phyloP scores from a whole-genome alignment of 495 filamentous ascomycete genomes.

The Letharia columbiana region DNA sequence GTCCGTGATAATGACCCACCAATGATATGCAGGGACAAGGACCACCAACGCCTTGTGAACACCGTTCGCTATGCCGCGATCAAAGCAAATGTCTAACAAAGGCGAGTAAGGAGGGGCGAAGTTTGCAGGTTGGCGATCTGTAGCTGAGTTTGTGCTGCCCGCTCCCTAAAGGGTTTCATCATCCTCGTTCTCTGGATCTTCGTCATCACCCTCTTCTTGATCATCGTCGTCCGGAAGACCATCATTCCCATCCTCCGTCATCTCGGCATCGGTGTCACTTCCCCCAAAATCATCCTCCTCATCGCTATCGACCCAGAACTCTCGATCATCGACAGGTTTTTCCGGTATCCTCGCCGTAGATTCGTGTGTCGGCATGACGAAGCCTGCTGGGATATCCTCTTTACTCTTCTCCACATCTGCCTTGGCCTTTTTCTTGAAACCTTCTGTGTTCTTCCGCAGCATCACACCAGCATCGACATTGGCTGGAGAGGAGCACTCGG shows the following conservation, averaged over 20 bases:
- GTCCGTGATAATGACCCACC: neutral
- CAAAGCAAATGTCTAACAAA: neutral
- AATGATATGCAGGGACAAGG: neutral
- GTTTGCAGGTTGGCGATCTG: neutral
- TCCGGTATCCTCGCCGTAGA: constrained; percentile 50
- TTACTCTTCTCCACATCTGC: constrained; percentile 65
- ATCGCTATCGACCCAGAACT: constrained; percentile 79
- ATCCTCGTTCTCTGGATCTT: neutral
- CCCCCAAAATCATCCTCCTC: constrained; percentile 73
- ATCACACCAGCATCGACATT: constrained; percentile 90
- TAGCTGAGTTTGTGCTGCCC: neutral
- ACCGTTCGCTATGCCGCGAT: constrained; percentile 16
- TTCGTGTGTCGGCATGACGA: constrained; percentile 69
- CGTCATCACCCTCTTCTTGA: constrained; percentile 41
- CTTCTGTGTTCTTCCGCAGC: constrained; percentile 59
- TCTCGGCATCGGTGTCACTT: constrained; percentile 53
- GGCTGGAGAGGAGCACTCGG: constrained; percentile 84
- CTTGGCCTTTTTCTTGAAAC: constrained; percentile 60
- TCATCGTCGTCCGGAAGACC: constrained; percentile 51
- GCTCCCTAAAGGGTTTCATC: neutral
- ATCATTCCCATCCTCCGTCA: constrained; percentile 48
- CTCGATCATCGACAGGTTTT: constrained; percentile 59
- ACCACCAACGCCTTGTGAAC: constrained; percentile 7
- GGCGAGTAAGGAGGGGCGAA: neutral
- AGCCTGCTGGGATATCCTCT: constrained; percentile 69